phyloP scores from a whole-genome alignment of 352 stramenopile species.

The Pythium apleroticum region DNA sequence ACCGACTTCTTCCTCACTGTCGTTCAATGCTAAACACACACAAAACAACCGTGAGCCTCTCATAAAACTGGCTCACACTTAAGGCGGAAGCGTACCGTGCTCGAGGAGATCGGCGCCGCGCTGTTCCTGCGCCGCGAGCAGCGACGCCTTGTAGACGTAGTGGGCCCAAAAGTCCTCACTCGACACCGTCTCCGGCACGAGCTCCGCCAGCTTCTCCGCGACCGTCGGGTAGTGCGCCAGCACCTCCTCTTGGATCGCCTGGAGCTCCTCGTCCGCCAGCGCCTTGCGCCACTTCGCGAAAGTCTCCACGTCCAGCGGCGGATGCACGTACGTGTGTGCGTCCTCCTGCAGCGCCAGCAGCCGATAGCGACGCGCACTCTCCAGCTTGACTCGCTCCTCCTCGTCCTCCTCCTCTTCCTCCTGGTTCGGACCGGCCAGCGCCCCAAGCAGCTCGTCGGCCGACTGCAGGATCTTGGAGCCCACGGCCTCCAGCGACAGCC shows the following conservation, averaged over 20 bases:
- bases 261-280: conserved; percentile 36
- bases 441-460: conserved; percentile 60
- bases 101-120: conserved; percentile 60
- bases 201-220: conserved; percentile 48
- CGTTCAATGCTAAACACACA: conserved; percentile 43
- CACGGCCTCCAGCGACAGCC: conserved; percentile 56
- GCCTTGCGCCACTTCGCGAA: conserved; percentile 62
- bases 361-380: conserved; percentile 54
- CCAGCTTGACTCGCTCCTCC: conserved; percentile 29
- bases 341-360: conserved; percentile 66
- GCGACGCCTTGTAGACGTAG: conserved; percentile 77
- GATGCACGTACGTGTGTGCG: conserved; percentile 59
- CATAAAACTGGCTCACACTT: background rate
- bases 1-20: conserved; percentile 65
- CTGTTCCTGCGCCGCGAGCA: conserved; percentile 66
- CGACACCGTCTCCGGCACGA: conserved; percentile 54
- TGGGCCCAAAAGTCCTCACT: conserved; percentile 62
- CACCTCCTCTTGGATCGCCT: conserved; percentile 49
- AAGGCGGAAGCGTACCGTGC: conserved; percentile 37
- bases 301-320: conserved; percentile 53
- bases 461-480: conserved; percentile 71
- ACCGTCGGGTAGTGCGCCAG: conserved; percentile 67
- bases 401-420: conserved; percentile 35
- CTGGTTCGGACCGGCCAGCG: conserved; percentile 33
- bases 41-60: conserved; percentile 1